These are phyloP conservation scores for Arthrobotrys iridis DNA, from an alignment of 2,329 filamentous ascomycete species.

Conservation along the genomic window DNA sequence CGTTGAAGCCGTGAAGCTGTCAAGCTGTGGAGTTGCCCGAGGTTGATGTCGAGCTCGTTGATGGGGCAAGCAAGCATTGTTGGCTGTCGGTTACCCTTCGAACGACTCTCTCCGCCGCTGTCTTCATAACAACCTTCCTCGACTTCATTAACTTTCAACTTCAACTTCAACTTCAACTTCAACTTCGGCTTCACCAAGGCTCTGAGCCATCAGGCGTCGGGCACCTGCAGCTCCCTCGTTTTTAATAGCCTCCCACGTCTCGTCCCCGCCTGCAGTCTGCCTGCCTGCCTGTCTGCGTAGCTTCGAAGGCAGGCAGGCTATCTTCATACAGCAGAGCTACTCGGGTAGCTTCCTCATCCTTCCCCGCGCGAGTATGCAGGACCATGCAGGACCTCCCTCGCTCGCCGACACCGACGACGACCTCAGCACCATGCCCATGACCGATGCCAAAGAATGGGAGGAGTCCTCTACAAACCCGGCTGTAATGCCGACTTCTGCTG, in stretches of 20 bases:
- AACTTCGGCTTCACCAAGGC: too few species aligned
- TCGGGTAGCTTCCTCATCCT: conserved; percentile 22
- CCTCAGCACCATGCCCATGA: conserved; percentile 31
- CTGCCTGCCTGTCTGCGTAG: too few species aligned
- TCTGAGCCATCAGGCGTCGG: too few species aligned
- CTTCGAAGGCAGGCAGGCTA: too few species aligned
- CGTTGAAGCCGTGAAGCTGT: too few species aligned
- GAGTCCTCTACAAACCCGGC: conserved; percentile 46
- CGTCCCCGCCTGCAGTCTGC: neutral
- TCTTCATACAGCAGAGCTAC: too few species aligned
- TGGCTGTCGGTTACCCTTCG: too few species aligned
- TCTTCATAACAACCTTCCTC: neutral
- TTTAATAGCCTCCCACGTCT: neutral
- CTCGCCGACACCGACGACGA: conserved; percentile 12
- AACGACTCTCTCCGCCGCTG: too few species aligned
- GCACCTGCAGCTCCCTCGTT: neutral
- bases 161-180: neutral
- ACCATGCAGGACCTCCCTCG: conserved; percentile 31
- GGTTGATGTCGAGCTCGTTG: too few species aligned
- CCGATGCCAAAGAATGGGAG: conserved; percentile 24
- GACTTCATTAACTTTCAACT: neutral
- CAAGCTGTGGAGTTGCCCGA: too few species aligned
- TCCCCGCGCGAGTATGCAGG: conserved; percentile 12
- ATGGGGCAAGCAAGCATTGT: too few species aligned
- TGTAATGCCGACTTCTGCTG: conserved; percentile 46